Base-by-base conservation (phyloP, 2,329 filamentous ascomycete species). In the Clonostachys rhizophaga region DNA sequence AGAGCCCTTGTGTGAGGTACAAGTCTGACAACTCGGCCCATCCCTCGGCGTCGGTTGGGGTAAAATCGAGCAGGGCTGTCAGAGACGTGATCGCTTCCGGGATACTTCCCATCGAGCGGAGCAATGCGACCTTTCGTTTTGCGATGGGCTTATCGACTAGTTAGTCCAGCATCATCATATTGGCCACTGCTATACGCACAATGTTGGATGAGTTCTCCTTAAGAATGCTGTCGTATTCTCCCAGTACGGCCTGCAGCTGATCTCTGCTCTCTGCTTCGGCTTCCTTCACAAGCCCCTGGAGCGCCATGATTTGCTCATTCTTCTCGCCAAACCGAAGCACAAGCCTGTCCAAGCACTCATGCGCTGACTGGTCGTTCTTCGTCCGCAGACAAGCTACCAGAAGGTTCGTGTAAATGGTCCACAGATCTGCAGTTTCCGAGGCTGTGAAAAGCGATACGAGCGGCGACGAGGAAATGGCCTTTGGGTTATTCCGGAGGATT, bases 1-100 rank as follows among this genome's bases (percentile, higher is more conserved):
- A 90, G 57, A 92, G 69, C 1, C 87, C 89, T 61, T 92, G 87
- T 17, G 77, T 76, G 33, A 91, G 76, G 67, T 99, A 97, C 51
- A 96, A 70, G 62, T 96, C 90, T 46, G 89, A 83, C 55, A 97
- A 75, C 70, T 99, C 94, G 45, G 89, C 82, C 94, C 94, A 99
- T 10, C 88, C 85, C 71, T 99, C 94, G 6, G 86, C 84, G 69
- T 99, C 94, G 2, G 89, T 96, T 3, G 94, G 91, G 46, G 85
- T 87, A 51, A 86, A 84, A 60, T 95, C 87, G 42, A 99, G 72
- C 30, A 97, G 76, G 48, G 84, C 77, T 51, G 84, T 83, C 49
- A 97, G 69, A 30, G 86, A 83, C 34, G 81, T 70, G 41, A 91
- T 87, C 1, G 94, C 89, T 52, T 96, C 90, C 2, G 78, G 59